Evolutionary conservation across 2,329 filamentous ascomycete species (phyloP).

Genomic region (Penicillium capsulatum): DNA sequence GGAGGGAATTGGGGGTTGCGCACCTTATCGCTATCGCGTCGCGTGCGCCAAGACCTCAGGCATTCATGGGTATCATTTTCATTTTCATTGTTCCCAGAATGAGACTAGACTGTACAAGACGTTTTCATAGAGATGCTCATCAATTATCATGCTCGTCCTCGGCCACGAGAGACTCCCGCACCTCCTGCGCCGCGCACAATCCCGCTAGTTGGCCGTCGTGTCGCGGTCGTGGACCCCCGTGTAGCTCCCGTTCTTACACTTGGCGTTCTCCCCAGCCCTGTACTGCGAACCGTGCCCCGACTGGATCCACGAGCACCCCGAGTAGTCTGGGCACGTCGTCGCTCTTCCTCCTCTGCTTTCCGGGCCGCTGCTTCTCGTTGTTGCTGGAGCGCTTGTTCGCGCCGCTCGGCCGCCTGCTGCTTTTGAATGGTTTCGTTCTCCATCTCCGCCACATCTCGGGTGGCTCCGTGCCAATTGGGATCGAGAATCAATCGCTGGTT

Average conservation of each 20-base stretch:
- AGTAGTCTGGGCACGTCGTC: conserved; percentile 34
- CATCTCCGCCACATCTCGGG: conserved; percentile 77
- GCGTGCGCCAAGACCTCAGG: conserved; percentile 12
- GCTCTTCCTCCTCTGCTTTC: conserved; percentile 49
- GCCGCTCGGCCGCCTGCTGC: conserved; percentile 72
- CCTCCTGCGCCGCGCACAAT: conserved; percentile 38
- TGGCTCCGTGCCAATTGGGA: conserved; percentile 83
- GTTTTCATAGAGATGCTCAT: too few relatives aligned
- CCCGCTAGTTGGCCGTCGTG: conserved; percentile 38
- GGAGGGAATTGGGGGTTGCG: conserved; percentile 4
- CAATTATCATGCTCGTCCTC: conserved; percentile 31
- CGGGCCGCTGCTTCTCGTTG: conserved; percentile 64
- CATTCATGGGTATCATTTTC: conserved; percentile 20
- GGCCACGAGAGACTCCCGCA: conserved; percentile 33
- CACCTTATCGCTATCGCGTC: conserved; percentile 17
- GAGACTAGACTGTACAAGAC: too few relatives aligned
- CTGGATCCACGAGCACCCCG: conserved; percentile 33
- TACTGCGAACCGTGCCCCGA: conserved; percentile 33
- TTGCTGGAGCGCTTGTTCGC: conserved; percentile 72
- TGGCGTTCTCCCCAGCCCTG: conserved; percentile 35
- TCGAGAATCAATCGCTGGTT: conserved; percentile 89
- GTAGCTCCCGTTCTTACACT: conserved; percentile 32
- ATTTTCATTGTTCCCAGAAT: too few relatives aligned
- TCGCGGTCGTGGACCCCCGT: conserved; percentile 31
- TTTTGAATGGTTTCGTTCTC: conserved; percentile 72